A percentile compares a stretch with the other conserved stretches of the same genome.
These are phyloP conservation scores for Cladosporium austrohemisphaericum DNA, from an alignment of 2,329 filamentous ascomycete genomes.

Conservation along the genomic window DNA sequence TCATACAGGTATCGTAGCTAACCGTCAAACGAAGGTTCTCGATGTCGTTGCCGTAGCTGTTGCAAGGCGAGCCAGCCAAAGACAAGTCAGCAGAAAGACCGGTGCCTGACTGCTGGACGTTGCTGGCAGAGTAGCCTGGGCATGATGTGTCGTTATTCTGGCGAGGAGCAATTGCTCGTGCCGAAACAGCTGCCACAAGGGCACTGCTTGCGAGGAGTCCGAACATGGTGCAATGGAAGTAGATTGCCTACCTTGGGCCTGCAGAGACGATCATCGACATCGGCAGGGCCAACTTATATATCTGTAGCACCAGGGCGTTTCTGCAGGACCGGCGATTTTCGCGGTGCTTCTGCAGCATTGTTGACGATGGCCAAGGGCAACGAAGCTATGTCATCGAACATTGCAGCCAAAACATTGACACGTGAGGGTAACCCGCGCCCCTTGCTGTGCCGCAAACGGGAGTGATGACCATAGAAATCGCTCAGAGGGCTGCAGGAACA, in stretches of 20 bases:
- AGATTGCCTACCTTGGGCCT: slow-evolving; percentile 6
- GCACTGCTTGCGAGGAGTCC: slow-evolving; percentile 8
- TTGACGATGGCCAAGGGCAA: slow-evolving; percentile 12
- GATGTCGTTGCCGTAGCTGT: slow-evolving; percentile 22
- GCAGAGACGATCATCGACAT: neutral
- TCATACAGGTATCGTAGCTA: slow-evolving; percentile 58
- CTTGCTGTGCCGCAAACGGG: too few species aligned
- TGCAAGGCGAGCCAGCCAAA: slow-evolving; percentile 20
- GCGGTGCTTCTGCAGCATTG: slow-evolving; percentile 13
- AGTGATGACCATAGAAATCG: too few species aligned
- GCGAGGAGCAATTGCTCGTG: slow-evolving; percentile 7
- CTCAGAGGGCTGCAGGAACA: neutral
- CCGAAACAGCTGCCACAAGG: slow-evolving; percentile 16
- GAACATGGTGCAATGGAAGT: slow-evolving; percentile 5
- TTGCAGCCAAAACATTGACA: slow-evolving; percentile 1
- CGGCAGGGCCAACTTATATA: slow-evolving; percentile 1
- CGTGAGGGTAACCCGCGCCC: neutral
- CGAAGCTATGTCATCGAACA: slow-evolving; percentile 9
- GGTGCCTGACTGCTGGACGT: slow-evolving; percentile 14
- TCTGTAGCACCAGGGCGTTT: too few species aligned
- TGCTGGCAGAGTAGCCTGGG: slow-evolving; percentile 20
- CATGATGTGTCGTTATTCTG: slow-evolving; percentile 15
- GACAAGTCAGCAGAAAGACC: slow-evolving; percentile 19
- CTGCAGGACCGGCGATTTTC: slow-evolving; percentile 1
- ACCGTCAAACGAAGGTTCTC: slow-evolving; percentile 46